Conservation (phyloP, 2,329 filamentous ascomycete genomes). For the Fusarium sp. region DNA sequence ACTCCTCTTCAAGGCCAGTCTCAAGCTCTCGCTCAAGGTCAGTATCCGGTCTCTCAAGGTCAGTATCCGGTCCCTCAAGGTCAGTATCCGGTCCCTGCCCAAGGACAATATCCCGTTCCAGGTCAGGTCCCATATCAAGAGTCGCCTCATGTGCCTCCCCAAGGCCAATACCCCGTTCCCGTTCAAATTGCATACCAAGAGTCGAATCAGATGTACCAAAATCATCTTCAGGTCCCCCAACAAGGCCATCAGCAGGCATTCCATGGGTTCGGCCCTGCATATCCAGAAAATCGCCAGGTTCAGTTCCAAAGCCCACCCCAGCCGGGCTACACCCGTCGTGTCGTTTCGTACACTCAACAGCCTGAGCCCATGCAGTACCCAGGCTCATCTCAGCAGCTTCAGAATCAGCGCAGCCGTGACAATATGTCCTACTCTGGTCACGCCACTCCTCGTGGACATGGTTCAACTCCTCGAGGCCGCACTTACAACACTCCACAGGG, state of each 20-base stretch:
- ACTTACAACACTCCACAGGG: too few relatives aligned
- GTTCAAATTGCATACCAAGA: background rate
- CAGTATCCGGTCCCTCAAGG: too few relatives aligned
- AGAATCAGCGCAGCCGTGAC: slow-evolving; percentile 5
- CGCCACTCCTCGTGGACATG: background rate
- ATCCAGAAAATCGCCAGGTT: background rate
- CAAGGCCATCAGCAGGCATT: background rate
- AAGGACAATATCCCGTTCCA: too few relatives aligned
- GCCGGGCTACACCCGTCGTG: background rate
- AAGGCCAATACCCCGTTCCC: background rate
- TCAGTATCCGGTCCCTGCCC: too few relatives aligned
- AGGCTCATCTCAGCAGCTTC: background rate
- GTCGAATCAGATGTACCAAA: background rate
- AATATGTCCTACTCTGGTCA: slow-evolving; percentile 1
- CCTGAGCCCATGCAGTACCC: slow-evolving; percentile 4
- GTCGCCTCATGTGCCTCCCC: too few relatives aligned
- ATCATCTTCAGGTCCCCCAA: background rate
- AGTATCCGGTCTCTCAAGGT: too few relatives aligned
- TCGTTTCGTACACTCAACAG: slow-evolving; percentile 17
- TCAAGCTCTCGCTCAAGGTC: too few relatives aligned
- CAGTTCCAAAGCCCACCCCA: background rate
- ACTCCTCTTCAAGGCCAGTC: background rate
- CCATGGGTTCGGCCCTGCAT: background rate
- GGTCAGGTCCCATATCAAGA: too few relatives aligned
- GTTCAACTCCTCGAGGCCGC: too few relatives aligned